These are phyloP conservation scores for Amanita exitialis DNA, from an alignment of 768 basidiomycete genomes.

Conservation along the genomic window DNA sequence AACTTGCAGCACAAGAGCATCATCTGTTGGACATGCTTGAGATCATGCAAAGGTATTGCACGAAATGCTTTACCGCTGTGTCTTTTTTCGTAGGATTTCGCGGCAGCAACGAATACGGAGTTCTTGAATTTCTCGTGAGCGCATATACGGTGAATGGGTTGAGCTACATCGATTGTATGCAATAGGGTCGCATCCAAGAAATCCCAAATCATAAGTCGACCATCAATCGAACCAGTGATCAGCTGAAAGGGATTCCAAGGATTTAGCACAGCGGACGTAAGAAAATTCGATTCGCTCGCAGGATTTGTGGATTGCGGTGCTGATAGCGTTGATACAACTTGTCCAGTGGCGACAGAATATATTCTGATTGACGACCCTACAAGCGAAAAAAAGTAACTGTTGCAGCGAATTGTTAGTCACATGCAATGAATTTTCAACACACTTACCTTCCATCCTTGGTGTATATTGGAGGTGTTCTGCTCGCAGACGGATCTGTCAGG, in stretches of 20 bases:
- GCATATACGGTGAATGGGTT: conserved; percentile 64
- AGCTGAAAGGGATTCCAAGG: conserved; percentile 87
- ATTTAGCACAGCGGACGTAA: conserved; percentile 70
- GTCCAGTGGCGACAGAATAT: conserved; percentile 67
- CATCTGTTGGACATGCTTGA: conserved; percentile 22
- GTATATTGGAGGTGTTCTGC: conserved; percentile 63
- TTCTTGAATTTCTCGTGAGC: conserved; percentile 63
- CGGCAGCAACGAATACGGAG: conserved; percentile 58
- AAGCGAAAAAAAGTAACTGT: conserved; percentile 84
- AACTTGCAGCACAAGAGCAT: conserved; percentile 50
- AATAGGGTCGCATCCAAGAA: conserved; percentile 78
- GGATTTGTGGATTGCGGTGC: conserved; percentile 28
- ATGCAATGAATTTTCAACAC: conserved; percentile 8
- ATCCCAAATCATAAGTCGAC: conserved; percentile 88
- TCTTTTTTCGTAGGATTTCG: conserved; percentile 37
- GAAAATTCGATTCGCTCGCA: conserved; percentile 31
- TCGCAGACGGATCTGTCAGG: conserved; percentile 59
- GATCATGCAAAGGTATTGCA: not conserved
- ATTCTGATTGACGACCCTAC: conserved; percentile 78
- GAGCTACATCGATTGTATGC: conserved; percentile 58
- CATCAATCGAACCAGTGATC: conserved; percentile 77
- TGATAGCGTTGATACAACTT: conserved; percentile 77
- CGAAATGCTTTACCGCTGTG: conserved; percentile 18
- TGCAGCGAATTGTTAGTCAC: conserved; percentile 1
- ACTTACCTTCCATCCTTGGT: conserved; percentile 68